Conservation (phyloP, 1,139 yeast species). For the Pichia sp. region DNA sequence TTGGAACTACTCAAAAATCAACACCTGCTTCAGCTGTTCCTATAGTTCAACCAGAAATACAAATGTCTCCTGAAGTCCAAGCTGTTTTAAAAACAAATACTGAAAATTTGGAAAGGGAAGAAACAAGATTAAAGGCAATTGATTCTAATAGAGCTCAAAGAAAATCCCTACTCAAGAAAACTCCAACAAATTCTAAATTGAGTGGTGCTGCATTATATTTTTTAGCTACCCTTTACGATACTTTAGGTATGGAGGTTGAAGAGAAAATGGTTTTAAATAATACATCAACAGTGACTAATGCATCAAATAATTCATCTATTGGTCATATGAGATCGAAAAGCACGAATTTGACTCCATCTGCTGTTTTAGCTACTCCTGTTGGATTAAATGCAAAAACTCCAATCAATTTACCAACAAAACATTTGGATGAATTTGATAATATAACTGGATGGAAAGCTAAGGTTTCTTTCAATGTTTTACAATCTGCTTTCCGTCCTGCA, state of each 20-base stretch:
- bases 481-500: conserved; percentile 35
- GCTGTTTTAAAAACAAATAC: conserved; percentile 24
- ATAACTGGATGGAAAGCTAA: conserved; percentile 37
- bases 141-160: conserved; percentile 33
- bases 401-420: conserved; percentile 15
- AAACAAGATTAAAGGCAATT: conserved; percentile 17
- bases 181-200: neutral
- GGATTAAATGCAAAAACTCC: conserved; percentile 31
- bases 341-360: conserved; percentile 27
- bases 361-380: conserved; percentile 35
- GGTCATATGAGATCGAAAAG: conserved; percentile 9
- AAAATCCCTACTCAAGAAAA: conserved; percentile 28
- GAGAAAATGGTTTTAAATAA: conserved; percentile 21
- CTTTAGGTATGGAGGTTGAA: conserved; percentile 40
- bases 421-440: conserved; percentile 11
- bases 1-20: conserved; percentile 7
- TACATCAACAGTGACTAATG: neutral
- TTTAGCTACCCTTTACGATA: conserved; percentile 44
- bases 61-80: conserved; percentile 27
- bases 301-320: neutral
- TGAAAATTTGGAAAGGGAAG: conserved; percentile 25
- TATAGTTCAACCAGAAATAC: neutral
- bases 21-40: conserved; percentile 1
- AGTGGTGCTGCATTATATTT: conserved; percentile 44
- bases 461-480: conserved; percentile 39